These are phyloP conservation scores for Jasminum sambac DNA, from an alignment of 257 asterid species.

Conservation along the genomic window DNA sequence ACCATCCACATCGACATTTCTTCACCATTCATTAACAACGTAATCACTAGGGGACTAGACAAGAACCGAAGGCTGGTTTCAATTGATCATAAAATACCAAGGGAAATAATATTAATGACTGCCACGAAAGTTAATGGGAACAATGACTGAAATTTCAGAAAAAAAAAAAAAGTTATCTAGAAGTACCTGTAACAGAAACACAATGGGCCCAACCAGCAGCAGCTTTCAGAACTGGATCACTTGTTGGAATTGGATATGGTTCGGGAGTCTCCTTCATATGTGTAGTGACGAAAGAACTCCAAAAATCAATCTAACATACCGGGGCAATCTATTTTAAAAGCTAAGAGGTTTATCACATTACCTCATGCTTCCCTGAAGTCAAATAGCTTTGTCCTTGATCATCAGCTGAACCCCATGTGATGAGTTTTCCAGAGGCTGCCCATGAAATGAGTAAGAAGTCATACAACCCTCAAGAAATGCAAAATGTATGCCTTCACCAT, in stretches of 20 bases:
- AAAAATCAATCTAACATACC: slow-evolving; percentile 24
- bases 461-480: neutral
- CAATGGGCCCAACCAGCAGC: slow-evolving; percentile 89
- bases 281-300: slow-evolving; percentile 21
- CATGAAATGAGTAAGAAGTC: slow-evolving; percentile 1
- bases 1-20: neutral
- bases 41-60: slow-evolving; percentile 4
- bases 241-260: slow-evolving; percentile 56
- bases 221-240: slow-evolving; percentile 53
- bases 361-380: slow-evolving; percentile 88
- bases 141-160: neutral
- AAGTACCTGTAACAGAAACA: slow-evolving; percentile 63
- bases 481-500: too few species aligned
- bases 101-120: neutral
- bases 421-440: slow-evolving; percentile 54
- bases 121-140: slow-evolving; percentile 1
- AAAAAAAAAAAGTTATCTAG: neutral
- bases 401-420: slow-evolving; percentile 87
- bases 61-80: slow-evolving; percentile 3
- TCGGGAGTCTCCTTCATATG: slow-evolving; percentile 61
- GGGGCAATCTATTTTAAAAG: neutral
- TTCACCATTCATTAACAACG: neutral
- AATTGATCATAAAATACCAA: neutral
- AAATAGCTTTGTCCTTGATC: slow-evolving; percentile 88
- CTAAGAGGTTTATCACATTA: slow-evolving; percentile 28